Conservation (phyloP, 2,329 filamentous ascomycete species). For the Exophiala alcalophila region DNA sequence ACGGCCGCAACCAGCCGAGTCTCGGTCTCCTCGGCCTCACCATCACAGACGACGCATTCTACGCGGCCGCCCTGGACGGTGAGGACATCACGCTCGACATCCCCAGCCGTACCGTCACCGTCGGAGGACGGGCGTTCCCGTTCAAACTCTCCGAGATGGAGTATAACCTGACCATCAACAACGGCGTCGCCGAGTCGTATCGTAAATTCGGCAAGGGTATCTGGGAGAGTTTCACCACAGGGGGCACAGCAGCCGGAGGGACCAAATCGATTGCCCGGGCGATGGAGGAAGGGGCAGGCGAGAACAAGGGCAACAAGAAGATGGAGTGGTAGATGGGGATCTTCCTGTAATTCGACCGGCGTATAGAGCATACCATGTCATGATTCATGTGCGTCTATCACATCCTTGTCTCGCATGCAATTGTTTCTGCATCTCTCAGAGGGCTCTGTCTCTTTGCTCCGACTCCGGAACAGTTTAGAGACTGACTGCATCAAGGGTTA, state of each 20-base stretch:
- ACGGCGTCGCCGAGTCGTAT: conserved; percentile 35
- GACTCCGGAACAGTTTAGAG: too few species aligned
- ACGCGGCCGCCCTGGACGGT: conserved; percentile 37
- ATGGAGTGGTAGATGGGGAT: conserved; percentile 21
- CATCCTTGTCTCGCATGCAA: too few species aligned
- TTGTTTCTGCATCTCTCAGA: too few species aligned
- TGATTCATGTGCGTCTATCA: too few species aligned
- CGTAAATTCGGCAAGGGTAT: conserved; percentile 20
- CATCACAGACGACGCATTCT: conserved; percentile 42
- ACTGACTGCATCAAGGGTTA: too few species aligned
- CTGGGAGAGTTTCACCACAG: conserved; percentile 16
- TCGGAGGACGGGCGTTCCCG: conserved; percentile 39
- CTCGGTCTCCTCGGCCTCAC: conserved; percentile 46
- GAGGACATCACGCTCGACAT: conserved; percentile 40
- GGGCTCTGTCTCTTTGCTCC: too few species aligned
- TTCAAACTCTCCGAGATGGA: conserved; percentile 57
- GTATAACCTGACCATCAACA: conserved; percentile 49
- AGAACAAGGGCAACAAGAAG: conserved; percentile 2
- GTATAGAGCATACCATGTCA: too few species aligned
- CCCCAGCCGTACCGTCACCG: conserved; percentile 10
- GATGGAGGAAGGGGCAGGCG: conserved; percentile 2
- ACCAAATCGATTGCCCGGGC: conserved; percentile 2
- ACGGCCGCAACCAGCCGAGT: conserved; percentile 46
- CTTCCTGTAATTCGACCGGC: too few species aligned
- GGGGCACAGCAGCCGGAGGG: neutral